These are phyloP conservation scores for Colletotrichum liriopes DNA, from an alignment of 2,329 filamentous ascomycete species.

Conservation along the genomic window DNA sequence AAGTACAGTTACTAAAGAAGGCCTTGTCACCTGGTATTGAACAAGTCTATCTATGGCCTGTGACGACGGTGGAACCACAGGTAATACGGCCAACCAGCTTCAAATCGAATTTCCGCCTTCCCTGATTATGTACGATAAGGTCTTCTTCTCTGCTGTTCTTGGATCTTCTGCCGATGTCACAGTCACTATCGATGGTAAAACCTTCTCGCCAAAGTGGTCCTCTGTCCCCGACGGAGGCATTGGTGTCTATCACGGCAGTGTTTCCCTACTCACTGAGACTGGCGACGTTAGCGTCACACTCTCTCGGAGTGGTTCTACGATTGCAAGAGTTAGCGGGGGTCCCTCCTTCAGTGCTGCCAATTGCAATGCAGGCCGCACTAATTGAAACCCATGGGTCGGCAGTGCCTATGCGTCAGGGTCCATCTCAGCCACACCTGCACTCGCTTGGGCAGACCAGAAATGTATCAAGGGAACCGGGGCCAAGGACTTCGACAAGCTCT, in stretches of 20 bases:
- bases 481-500: constrained; percentile 52
- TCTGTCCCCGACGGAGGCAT: constrained; percentile 16
- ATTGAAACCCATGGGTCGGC: constrained; percentile 40
- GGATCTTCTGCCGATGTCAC: constrained; percentile 44
- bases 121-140: constrained; percentile 39
- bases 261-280: too few species aligned
- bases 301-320: too few species aligned
- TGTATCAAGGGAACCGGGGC: constrained; percentile 46
- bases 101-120: constrained; percentile 45
- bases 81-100: constrained; percentile 48
- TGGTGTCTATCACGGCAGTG: constrained; percentile 52
- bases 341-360: too few species aligned
- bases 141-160: constrained; percentile 47
- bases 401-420: not conserved
- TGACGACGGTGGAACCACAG: constrained; percentile 49
- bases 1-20: constrained; percentile 48
- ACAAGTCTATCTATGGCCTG: constrained; percentile 46
- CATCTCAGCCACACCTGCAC: not conserved
- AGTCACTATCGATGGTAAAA: constrained; percentile 46
- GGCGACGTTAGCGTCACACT: too few species aligned
- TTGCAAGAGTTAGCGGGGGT: too few species aligned
- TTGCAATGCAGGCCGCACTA: too few species aligned
- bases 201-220: constrained; percentile 32
- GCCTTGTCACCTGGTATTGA: constrained; percentile 52
- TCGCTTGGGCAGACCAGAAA: constrained; percentile 27